Percentiles rank a stretch among this genome's conserved stretches.
These are phyloP conservation scores for Amaranthus hypochondriacus DNA, from an alignment of 148 eudicot genomes.

Conservation along the genomic window DNA sequence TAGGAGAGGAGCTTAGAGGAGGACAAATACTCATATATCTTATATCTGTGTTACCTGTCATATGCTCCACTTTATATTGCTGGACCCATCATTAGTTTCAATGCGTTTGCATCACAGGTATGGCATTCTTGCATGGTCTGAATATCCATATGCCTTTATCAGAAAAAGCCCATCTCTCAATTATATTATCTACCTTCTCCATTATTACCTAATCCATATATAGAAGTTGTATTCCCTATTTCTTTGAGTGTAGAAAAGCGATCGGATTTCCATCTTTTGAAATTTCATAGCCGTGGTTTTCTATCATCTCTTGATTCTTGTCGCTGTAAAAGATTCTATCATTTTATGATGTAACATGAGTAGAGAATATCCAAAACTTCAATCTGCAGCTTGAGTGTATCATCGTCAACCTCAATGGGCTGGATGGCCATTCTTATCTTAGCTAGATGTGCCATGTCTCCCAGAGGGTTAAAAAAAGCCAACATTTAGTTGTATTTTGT, in stretches of 20 bases:
- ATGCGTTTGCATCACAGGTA: conserved; percentile 95
- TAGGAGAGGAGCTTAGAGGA: conserved; percentile 68
- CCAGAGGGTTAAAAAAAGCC: neutral
- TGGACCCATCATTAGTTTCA: conserved; percentile 85
- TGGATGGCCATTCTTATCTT: neutral
- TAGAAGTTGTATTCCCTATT: too few species aligned
- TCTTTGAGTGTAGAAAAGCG: conserved; percentile 1
- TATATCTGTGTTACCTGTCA: conserved; percentile 75
- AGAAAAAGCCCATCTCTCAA: neutral
- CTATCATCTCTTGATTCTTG: neutral
- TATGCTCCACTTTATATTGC: conserved; percentile 97
- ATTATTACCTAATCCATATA: neutral
- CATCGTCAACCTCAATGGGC: neutral
- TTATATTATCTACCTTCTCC: neutral
- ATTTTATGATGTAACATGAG: neutral
- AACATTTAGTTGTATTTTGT: neutral
- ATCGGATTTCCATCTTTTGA: neutral
- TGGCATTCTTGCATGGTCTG: conserved; percentile 19
- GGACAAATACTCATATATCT: conserved; percentile 54
- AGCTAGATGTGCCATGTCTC: neutral
- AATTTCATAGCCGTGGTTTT: neutral
- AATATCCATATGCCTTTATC: neutral
- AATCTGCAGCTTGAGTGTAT: neutral
- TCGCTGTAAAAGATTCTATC: neutral
- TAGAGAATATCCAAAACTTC: neutral